Conservation (phyloP, 2,329 filamentous ascomycete species). For the Chalaropsis ovoidea region DNA sequence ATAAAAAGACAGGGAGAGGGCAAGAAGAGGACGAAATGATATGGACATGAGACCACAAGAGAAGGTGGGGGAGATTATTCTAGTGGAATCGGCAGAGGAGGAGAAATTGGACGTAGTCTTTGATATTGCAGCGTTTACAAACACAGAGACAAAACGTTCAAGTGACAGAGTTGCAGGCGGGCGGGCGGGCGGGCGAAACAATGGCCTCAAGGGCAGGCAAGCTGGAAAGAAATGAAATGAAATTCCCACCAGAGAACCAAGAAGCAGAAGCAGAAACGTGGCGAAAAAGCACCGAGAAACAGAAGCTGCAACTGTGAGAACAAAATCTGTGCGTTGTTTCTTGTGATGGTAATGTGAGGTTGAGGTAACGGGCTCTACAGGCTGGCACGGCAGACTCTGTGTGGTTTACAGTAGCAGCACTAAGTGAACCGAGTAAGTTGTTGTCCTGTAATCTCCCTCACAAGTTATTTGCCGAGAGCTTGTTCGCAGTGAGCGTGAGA, state of each 20-base stretch:
- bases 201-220: too few relatives aligned
- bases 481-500: neutral
- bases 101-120: neutral
- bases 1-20: neutral
- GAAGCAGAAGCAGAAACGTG: neutral
- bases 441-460: constrained; percentile 21
- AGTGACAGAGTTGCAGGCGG: neutral
- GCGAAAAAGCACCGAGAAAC: neutral
- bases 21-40: neutral
- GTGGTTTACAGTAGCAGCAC: constrained; percentile 3
- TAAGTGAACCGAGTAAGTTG: neutral
- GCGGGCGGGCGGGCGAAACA: neutral
- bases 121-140: neutral
- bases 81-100: too few relatives aligned
- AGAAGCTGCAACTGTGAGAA: neutral
- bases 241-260: neutral
- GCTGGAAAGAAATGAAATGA: neutral
- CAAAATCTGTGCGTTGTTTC: constrained; percentile 12
- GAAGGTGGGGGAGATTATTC: neutral
- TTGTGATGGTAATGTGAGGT: neutral
- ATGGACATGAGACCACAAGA: neutral
- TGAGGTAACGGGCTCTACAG: neutral
- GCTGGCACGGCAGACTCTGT: neutral
- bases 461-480: constrained; percentile 12
- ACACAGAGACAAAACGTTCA: neutral